A percentile compares a stretch with the other conserved stretches of the same genome.
These are phyloP conservation scores for Debaryomycetaceae sp. DNA, from an alignment of 1,139 yeast species.

Conservation along the genomic window DNA sequence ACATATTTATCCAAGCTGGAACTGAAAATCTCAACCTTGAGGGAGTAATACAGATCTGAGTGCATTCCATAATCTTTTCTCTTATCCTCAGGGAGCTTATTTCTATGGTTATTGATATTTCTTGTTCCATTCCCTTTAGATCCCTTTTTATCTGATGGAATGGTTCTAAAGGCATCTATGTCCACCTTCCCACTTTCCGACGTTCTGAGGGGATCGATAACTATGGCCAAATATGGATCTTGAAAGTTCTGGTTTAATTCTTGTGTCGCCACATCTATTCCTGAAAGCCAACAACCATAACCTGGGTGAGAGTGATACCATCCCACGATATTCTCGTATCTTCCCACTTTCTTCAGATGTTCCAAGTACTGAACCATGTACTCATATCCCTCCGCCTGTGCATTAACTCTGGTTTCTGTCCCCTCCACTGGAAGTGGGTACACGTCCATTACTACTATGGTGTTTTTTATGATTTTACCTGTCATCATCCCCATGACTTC, in stretches of 20 bases:
- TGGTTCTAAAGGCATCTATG: constrained; percentile 90
- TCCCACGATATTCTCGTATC: constrained; percentile 70
- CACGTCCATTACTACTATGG: constrained; percentile 74
- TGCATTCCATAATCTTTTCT: constrained; percentile 68
- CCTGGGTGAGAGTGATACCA: constrained; percentile 99
- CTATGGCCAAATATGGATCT: constrained; percentile 88
- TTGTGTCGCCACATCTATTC: constrained; percentile 88
- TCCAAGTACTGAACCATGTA: constrained; percentile 85
- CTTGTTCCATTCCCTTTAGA: constrained; percentile 3
- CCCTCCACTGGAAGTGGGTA: constrained; percentile 93
- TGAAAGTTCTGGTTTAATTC: constrained; percentile 80
- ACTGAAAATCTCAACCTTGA: constrained; percentile 63
- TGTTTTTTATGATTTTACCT: constrained; percentile 60
- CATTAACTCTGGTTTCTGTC: constrained; percentile 93
- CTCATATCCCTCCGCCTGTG: constrained; percentile 90
- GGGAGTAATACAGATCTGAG: constrained; percentile 65
- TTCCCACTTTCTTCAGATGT: constrained; percentile 51
- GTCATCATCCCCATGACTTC: constrained; percentile 96
- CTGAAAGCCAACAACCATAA: constrained; percentile 91
- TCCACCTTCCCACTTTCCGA: constrained; percentile 65
- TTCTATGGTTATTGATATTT: constrained; percentile 3
- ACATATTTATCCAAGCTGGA: constrained; percentile 51
- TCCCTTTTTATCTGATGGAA: constrained; percentile 41
- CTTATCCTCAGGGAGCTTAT: constrained; percentile 42
- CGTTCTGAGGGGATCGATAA: constrained; percentile 79